Percentiles rank a stretch among this genome's conserved stretches.
These are phyloP conservation scores for Hyphopichia fennica DNA, from an alignment of 1,139 yeast genomes.

Conservation along the genomic window DNA sequence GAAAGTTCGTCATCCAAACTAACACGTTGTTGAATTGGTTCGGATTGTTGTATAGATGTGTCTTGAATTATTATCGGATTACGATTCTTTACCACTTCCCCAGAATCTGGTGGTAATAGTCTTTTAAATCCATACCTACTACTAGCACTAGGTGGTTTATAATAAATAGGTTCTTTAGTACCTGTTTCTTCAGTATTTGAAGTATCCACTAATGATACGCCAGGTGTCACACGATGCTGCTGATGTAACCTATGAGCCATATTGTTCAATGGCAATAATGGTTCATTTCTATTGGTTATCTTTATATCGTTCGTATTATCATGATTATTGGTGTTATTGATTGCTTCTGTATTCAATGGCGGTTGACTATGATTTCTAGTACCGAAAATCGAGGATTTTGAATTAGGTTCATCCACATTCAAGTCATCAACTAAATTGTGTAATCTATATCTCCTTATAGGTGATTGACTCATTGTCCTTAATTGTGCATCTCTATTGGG, in stretches of 20 bases:
- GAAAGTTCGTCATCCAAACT: slow-evolving; percentile 9
- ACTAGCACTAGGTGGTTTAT: slow-evolving; percentile 35
- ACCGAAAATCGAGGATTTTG: neutral
- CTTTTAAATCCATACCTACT: slow-evolving; percentile 29
- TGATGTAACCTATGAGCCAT: neutral
- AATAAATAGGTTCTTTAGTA: slow-evolving; percentile 28
- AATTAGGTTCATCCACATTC: neutral
- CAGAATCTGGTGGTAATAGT: slow-evolving; percentile 28
- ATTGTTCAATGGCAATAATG: neutral
- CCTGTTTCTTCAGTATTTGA: neutral
- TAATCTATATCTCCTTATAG: slow-evolving; percentile 2
- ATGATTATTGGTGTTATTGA: neutral
- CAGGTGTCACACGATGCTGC: neutral
- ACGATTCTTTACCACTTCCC: slow-evolving; percentile 7
- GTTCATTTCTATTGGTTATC: too few species aligned
- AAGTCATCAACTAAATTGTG: slow-evolving; percentile 1
- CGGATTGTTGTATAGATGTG: neutral
- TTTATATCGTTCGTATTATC: neutral
- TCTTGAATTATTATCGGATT: slow-evolving; percentile 15
- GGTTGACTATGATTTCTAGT: neutral
- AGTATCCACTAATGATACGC: neutral
- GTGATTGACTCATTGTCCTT: neutral
- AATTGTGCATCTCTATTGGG: neutral
- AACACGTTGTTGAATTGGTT: neutral
- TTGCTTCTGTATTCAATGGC: too few species aligned